Evolutionary conservation across 2,329 filamentous ascomycete species (phyloP), one percentile per base, ranked within the genome.

Genomic region (Exophiala oligosperma): DNA sequence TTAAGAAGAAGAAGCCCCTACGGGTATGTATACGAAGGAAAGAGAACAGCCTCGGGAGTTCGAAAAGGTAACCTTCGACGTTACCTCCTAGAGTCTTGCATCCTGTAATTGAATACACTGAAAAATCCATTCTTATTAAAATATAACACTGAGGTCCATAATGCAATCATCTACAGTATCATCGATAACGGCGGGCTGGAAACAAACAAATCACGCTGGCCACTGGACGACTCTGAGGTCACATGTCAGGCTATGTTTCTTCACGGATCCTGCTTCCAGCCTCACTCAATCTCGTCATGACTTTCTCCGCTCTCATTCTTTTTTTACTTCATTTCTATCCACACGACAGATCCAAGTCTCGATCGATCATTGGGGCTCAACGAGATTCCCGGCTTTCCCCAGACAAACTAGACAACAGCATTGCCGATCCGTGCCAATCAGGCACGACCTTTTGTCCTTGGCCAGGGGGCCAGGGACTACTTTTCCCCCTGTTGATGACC

Each of bases 1-100:
- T 28, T 53, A 44, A 56, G 57, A 54, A 29, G 51, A 50, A 12
- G 55, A 61, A 49, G 49, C 52, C 44, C 49, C 55, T 58, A 56
- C 49, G 53, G 49, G 55, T 50, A 32, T 43, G 40, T 21, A 43
- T 5, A 43, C 40, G 40, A 43, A 43, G 8, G 55, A 50, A 48
- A 51, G 56, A 50, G 56, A 56, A 59, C 17, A 4, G 55, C 59
- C 55, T 61, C 38, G 46, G 60, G 28, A 28, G 38, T 48, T 48
- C n/a, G 40, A 4, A 8, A 43, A 28, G 24, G 28, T n/a, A 29
- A n/a, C 3, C 8, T 32, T n/a, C 12, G 17, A 48, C 12, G 14
- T 26, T n/a, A 47, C n/a, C n/a, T 29, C 26, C 28, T 12, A 32
- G 24, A n/a, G 46, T 26, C 26, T 48, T 29, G 4, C 44, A 28